Conservation (phyloP, 176 grass and related monocot species). For the Lolium multiflorum region DNA sequence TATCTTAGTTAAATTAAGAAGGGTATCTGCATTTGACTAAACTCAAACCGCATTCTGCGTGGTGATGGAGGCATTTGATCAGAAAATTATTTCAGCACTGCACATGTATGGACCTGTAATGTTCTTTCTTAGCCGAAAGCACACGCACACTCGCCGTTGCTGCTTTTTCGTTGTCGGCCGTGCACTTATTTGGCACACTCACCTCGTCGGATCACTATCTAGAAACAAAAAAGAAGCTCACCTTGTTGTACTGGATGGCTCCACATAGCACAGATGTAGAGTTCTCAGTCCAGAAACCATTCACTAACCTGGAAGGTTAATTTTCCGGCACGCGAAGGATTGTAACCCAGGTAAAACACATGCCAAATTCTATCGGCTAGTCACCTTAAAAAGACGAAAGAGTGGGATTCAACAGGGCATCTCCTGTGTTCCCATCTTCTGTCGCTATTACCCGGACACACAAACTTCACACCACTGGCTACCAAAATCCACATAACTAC, state of each 20-base stretch:
- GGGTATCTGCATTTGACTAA: background rate
- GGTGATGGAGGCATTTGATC: background rate
- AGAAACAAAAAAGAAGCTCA: background rate
- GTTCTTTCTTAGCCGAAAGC: background rate
- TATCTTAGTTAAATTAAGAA: background rate
- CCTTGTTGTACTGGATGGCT: background rate
- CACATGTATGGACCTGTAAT: too few relatives aligned
- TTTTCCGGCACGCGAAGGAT: background rate
- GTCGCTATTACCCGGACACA: background rate
- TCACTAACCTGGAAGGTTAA: background rate
- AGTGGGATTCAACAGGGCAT: too few relatives aligned
- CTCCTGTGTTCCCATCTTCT: background rate
- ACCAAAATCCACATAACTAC: background rate
- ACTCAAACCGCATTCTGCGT: background rate
- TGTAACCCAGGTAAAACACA: background rate
- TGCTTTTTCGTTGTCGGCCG: background rate
- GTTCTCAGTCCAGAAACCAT: background rate
- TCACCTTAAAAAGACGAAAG: too few relatives aligned
- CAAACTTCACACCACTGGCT: background rate
- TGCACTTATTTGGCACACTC: conserved; percentile 13
- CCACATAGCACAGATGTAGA: background rate
- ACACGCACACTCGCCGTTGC: background rate
- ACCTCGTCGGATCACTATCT: background rate
- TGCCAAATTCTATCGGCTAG: background rate
- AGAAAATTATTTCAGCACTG: background rate